Evolutionary conservation across 495 filamentous ascomycete species (phyloP).

Genomic region (Bacidia gigantensis): DNA sequence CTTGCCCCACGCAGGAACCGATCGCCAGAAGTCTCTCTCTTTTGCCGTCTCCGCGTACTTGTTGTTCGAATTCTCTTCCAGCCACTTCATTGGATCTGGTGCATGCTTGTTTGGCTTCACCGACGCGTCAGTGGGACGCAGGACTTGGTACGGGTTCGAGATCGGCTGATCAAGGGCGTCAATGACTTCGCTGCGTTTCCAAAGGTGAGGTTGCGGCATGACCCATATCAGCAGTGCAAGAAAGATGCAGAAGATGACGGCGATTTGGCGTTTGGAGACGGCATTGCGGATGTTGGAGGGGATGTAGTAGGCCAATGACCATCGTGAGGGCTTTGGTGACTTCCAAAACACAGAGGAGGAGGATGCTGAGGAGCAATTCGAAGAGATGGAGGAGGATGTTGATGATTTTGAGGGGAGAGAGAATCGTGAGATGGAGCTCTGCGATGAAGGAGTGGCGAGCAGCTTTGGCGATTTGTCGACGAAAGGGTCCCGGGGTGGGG

Average conservation of each 20-base stretch:
- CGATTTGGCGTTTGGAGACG: constrained; percentile 19
- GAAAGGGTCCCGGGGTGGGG: constrained; percentile 13
- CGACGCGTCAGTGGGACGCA: constrained; percentile 14
- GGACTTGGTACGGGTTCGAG: constrained; percentile 16
- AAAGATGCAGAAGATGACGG: constrained; percentile 18
- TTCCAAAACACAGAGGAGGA: constrained; percentile 16
- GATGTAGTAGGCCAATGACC: constrained; percentile 15
- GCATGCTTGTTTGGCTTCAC: constrained; percentile 6
- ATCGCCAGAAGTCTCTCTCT: constrained; percentile 7
- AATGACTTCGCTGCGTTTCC: constrained; percentile 13
- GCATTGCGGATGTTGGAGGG: constrained; percentile 18
- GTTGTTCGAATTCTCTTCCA: constrained; percentile 25
- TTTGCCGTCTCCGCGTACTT: constrained; percentile 19
- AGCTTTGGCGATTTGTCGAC: constrained; percentile 18
- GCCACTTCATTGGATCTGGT: constrained; percentile 24
- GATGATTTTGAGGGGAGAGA: constrained; percentile 9
- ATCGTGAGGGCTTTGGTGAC: constrained; percentile 12
- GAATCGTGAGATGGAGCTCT: constrained; percentile 11
- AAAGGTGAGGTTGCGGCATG: constrained; percentile 13
- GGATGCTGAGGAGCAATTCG: constrained; percentile 3
- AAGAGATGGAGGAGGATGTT: constrained; percentile 7
- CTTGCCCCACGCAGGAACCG: constrained; percentile 9
- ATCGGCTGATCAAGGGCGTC: constrained; percentile 10
- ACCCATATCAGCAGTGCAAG: constrained; percentile 21
- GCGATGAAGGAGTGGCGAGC: constrained; percentile 10